Evolutionary conservation across 1,284 basidiomycete species (phyloP).

Genomic region (Cryptococcus neoformans): DNA sequence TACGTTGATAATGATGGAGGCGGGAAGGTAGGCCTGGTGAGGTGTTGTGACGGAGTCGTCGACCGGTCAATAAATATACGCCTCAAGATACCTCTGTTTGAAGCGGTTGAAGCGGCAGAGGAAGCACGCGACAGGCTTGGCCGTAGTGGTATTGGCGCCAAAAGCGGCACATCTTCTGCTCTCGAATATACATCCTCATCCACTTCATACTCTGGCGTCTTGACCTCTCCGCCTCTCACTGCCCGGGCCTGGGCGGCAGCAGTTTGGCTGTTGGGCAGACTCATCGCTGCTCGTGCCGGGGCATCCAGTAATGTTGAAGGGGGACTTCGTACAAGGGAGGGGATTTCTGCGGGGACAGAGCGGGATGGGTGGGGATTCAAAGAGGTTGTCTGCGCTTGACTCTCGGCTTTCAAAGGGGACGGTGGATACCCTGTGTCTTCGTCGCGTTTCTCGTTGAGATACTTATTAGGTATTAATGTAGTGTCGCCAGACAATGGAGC

Average conservation of each 20-base stretch:
- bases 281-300: slow-evolving; percentile 42
- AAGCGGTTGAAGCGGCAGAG: slow-evolving; percentile 29
- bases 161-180: slow-evolving; percentile 20
- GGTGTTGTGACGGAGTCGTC: slow-evolving; percentile 45
- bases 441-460: slow-evolving; percentile 16
- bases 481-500: slow-evolving; percentile 21
- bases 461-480: slow-evolving; percentile 18
- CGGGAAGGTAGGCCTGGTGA: slow-evolving; percentile 48
- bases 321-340: slow-evolving; percentile 21
- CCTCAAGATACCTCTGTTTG: slow-evolving; percentile 34
- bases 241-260: slow-evolving; percentile 40
- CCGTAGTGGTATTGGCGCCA: slow-evolving; percentile 27
- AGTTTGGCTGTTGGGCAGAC: slow-evolving; percentile 37
- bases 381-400: slow-evolving; percentile 8
- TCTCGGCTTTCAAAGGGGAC: background rate
- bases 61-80: slow-evolving; percentile 48
- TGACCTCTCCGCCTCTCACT: slow-evolving; percentile 28
- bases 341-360: background rate
- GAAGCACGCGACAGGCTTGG: slow-evolving; percentile 26
- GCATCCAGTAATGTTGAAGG: slow-evolving; percentile 41
- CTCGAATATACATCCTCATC: slow-evolving; percentile 14
- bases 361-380: slow-evolving; percentile 14
- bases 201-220: slow-evolving; percentile 41
- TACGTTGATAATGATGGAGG: slow-evolving; percentile 46
- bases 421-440: slow-evolving; percentile 1